Evolutionary conservation across 164 flowering plant species (phyloP).

Genomic region (Hamamelis virginiana): DNA sequence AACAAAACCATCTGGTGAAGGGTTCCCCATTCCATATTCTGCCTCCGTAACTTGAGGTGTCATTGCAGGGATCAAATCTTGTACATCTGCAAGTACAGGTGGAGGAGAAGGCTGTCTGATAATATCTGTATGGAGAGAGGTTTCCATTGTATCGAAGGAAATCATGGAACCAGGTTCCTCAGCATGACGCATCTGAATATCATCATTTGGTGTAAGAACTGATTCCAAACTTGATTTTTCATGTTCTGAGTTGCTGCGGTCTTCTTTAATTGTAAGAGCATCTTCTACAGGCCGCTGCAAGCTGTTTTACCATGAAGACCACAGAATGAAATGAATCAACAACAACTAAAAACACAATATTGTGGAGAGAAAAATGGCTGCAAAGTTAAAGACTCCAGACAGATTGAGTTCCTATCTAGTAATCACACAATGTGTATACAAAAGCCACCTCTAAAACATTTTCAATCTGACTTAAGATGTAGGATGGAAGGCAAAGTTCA

Average conservation of each 20-base stretch:
- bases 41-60: slow-evolving; percentile 44
- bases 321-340: not conserved
- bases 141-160: slow-evolving; percentile 59
- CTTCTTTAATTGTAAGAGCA: slow-evolving; percentile 25
- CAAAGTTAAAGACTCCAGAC: not conserved
- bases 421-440: not conserved
- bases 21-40: slow-evolving; percentile 36
- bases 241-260: slow-evolving; percentile 21
- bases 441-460: not conserved
- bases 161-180: slow-evolving; percentile 57
- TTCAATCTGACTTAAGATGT: not conserved
- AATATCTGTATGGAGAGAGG: slow-evolving; percentile 36
- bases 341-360: not conserved
- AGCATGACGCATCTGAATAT: slow-evolving; percentile 23
- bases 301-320: slow-evolving; percentile 30
- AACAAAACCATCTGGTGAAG: slow-evolving; percentile 42
- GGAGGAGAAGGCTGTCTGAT: slow-evolving; percentile 92
- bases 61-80: slow-evolving; percentile 64
- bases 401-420: not conserved
- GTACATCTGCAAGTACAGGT: slow-evolving; percentile 88
- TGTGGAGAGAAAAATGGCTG: not conserved
- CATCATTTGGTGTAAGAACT: slow-evolving; percentile 27
- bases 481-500: not conserved
- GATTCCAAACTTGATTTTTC: slow-evolving; percentile 28
- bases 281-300: slow-evolving; percentile 37